These are phyloP conservation scores for Ceratobasidium sp. DNA, from an alignment of 1,284 basidiomycete genomes.

Conservation along the genomic window DNA sequence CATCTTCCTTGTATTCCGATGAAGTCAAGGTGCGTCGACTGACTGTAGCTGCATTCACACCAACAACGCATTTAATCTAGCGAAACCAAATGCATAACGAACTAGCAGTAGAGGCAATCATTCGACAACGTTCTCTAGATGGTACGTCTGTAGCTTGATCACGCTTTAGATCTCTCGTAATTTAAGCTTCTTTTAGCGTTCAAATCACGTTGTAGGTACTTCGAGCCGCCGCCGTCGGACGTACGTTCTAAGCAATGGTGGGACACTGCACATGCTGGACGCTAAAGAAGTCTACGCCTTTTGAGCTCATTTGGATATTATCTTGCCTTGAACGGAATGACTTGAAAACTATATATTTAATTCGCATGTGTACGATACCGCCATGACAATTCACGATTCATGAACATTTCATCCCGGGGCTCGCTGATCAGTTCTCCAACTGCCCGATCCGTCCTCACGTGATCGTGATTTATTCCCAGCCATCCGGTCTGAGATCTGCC, in stretches of 20 bases:
- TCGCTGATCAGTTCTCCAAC: no score
- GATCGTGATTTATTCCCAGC: conserved; percentile 42
- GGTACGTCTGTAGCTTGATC: conserved; percentile 64
- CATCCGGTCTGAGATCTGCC: conserved; percentile 6
- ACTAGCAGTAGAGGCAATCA: conserved; percentile 81
- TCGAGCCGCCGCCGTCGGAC: conserved; percentile 75
- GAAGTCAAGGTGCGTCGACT: conserved; percentile 76
- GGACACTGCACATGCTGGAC: conserved; percentile 61
- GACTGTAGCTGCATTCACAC: neutral
- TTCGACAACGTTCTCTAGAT: conserved; percentile 81
- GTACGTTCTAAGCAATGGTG: conserved; percentile 76
- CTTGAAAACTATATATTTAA: no score
- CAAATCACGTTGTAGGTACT: conserved; percentile 84
- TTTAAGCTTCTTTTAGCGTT: conserved; percentile 69
- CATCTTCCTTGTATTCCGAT: conserved; percentile 72
- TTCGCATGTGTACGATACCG: no score
- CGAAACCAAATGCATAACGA: conserved; percentile 85
- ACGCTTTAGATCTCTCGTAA: neutral
- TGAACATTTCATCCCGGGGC: no score
- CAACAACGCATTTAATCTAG: conserved; percentile 59
- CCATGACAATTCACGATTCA: no score
- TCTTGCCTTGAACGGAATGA: no score
- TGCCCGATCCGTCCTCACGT: conserved; percentile 24
- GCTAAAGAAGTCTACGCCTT: conserved; percentile 20
- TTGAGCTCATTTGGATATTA: neutral